Conservation (phyloP, 2,329 filamentous ascomycete genomes). For the Diaporthe velutina region DNA sequence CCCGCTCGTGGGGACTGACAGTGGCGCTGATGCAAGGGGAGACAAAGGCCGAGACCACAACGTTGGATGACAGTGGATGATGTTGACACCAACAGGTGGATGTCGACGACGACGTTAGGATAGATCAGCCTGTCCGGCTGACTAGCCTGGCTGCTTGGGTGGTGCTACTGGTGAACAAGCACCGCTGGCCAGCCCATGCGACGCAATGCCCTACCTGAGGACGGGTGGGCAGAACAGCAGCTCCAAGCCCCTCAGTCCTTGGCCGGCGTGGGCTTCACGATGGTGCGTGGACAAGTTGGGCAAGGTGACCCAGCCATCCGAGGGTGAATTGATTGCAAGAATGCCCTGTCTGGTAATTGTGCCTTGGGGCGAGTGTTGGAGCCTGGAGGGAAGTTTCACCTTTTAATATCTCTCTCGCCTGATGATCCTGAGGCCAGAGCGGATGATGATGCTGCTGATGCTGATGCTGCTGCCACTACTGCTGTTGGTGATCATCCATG, state of each 20-base stretch:
- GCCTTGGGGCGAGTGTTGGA: slow-evolving; percentile 3
- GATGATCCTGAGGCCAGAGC: slow-evolving; percentile 13
- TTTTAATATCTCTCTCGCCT: slow-evolving; percentile 12
- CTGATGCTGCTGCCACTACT: not conserved
- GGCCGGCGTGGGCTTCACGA: not conserved
- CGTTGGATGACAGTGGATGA: not conserved
- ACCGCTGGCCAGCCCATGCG: not conserved
- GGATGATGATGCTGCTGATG: not conserved
- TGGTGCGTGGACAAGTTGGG: not conserved
- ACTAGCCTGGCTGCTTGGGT: not conserved
- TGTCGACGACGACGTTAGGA: not conserved
- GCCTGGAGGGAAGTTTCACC: slow-evolving; percentile 29
- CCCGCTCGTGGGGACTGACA: slow-evolving; percentile 12
- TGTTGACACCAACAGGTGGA: not conserved
- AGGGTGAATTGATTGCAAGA: not conserved
- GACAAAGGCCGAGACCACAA: not conserved
- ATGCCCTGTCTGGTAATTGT: slow-evolving; percentile 3
- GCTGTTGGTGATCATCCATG: not conserved
- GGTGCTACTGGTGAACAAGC: not conserved
- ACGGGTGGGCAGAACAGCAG: not conserved
- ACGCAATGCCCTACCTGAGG: not conserved
- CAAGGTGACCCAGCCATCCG: slow-evolving; percentile 15
- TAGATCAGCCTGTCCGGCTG: not conserved
- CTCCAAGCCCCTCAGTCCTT: not conserved
- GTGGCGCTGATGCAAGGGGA: slow-evolving; percentile 15